Conservation (phyloP, 2,329 filamentous ascomycete genomes). For the Trichoderma atrobrunneum region DNA sequence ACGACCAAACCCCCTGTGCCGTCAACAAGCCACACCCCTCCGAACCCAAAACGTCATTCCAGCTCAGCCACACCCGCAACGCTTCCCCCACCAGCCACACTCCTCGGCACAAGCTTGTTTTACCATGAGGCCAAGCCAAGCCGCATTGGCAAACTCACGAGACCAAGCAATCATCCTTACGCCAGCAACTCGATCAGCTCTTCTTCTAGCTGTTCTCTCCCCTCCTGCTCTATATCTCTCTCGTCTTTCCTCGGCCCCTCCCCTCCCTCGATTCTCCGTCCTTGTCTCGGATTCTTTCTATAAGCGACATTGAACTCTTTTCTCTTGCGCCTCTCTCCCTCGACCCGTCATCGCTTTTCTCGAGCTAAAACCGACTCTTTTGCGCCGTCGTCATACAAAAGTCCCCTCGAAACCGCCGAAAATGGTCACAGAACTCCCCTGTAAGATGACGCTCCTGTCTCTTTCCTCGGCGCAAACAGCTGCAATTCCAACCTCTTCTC, state of each 20-base stretch:
- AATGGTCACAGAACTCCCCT: constrained; percentile 50
- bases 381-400: constrained; percentile 3
- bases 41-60: constrained; percentile 4
- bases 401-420: constrained; percentile 24
- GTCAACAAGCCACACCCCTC: constrained; percentile 18
- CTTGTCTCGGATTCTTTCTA: not conserved
- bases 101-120: not conserved
- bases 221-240: not conserved
- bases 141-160: constrained; percentile 15
- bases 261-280: not conserved
- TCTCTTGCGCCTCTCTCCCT: not conserved
- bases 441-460: constrained; percentile 34
- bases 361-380: not conserved
- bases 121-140: not conserved
- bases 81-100: not conserved
- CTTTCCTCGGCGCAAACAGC: not conserved
- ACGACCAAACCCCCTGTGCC: constrained; percentile 4
- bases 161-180: constrained; percentile 9
- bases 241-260: not conserved
- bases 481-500: not conserved
- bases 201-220: not conserved
- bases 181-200: not conserved
- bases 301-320: not conserved
- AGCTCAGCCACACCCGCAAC: not conserved
- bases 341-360: not conserved